These are phyloP conservation scores for Ogataea ramenticola DNA, from an alignment of 805 yeast genomes.

Conservation along the genomic window DNA sequence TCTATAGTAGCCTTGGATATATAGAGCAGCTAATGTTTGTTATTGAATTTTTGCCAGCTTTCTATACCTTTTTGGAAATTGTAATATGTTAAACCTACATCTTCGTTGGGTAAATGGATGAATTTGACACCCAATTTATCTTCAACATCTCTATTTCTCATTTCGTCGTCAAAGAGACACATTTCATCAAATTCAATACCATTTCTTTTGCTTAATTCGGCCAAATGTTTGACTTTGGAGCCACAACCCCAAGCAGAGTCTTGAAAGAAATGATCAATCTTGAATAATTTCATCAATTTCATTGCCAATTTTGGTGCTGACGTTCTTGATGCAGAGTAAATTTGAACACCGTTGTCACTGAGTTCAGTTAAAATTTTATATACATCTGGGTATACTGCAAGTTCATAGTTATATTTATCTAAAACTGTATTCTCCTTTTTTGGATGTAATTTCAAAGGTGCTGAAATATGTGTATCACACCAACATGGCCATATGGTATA, in stretches of 20 bases:
- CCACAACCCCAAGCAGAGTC: slow-evolving; percentile 66
- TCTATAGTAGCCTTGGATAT: too few species aligned
- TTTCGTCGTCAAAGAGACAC: slow-evolving; percentile 71
- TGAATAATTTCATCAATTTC: slow-evolving; percentile 46
- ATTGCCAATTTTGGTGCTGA: slow-evolving; percentile 72
- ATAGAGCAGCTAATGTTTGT: background rate
- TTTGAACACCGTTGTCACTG: slow-evolving; percentile 35
- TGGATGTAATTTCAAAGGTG: slow-evolving; percentile 37
- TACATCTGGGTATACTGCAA: slow-evolving; percentile 63
- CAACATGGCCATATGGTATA: slow-evolving; percentile 76
- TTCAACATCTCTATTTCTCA: slow-evolving; percentile 70
- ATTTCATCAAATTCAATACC: slow-evolving; percentile 42
- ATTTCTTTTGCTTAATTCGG: slow-evolving; percentile 33
- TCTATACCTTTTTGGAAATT: slow-evolving; percentile 40
- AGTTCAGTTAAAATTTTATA: slow-evolving; percentile 52
- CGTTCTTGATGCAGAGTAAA: slow-evolving; percentile 75
- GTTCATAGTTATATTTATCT: slow-evolving; percentile 48
- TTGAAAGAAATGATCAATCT: slow-evolving; percentile 46
- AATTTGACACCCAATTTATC: slow-evolving; percentile 58
- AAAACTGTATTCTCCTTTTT: slow-evolving; percentile 29
- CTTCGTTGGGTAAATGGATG: slow-evolving; percentile 52
- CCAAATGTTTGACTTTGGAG: slow-evolving; percentile 51
- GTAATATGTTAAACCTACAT: slow-evolving; percentile 47
- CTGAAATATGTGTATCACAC: slow-evolving; percentile 68
- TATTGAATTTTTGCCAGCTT: slow-evolving; percentile 22